Evolutionary conservation across 23 red algal species (phyloP), one percentile per base, ranked within the genome.

Genomic region (Cyanidium caldarium): DNA sequence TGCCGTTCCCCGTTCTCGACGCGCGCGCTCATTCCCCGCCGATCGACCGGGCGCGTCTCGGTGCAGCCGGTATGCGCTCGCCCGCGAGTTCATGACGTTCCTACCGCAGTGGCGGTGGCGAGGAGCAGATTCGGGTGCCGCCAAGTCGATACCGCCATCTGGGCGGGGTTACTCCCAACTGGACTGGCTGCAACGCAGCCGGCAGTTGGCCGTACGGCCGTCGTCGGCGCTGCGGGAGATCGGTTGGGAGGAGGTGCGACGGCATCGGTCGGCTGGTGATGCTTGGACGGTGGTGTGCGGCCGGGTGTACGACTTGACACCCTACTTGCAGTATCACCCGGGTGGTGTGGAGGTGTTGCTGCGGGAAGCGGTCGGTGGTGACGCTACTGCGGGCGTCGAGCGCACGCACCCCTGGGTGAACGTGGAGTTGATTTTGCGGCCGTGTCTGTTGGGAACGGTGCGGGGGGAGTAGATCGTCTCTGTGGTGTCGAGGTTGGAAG

Each of bases 241-340:
- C 67, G 77, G 72, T 17, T 73, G 68, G 77, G 58, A 46, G 23
- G 80, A 94, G 30, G 70, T 94, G 33, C 39, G 42, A 30, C 58
- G 80, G 33, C 87, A 94, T 40, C 72, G 80, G 36, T 46, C 45
- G 1, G 87, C 80, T 36, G 80, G 79, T 19, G 70, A 67, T 1
- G 85, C 84, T 1, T 98, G 92, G 92, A 88, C 87, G 56, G 81
- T 88, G 39, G 80, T 98, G 35, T 68, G 88, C 30, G 80, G 75
- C n/a, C 75, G 76, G 34, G 92, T 98, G 75, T 98, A 98, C 38
- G 83, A 87, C 46, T 72, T 78, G 14, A 98, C 92, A 3, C 68
- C 75, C 20, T 98, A 83, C 75, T 72, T 98, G 0, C 69, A 81
- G 2, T 84, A 88, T 46, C 92, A 98, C 33, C 92, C 92, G 1